Conservation (phyloP, 306 rosid genomes). For the Vigna unguiculata region DNA sequence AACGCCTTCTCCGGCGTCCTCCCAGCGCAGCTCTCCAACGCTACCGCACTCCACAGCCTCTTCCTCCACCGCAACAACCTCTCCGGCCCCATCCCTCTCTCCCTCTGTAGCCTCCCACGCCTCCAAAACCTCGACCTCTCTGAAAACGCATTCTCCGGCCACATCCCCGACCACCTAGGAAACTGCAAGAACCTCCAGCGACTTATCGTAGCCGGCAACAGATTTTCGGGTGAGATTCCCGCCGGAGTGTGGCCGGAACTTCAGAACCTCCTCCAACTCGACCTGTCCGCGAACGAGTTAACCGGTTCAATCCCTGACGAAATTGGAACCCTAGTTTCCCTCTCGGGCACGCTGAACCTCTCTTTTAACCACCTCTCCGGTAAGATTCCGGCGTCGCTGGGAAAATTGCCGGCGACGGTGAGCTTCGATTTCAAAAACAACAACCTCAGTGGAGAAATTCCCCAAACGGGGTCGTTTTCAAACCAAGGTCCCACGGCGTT, state of each 20-base stretch:
- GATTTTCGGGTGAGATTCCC: slow-evolving; percentile 70
- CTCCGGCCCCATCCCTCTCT: slow-evolving; percentile 74
- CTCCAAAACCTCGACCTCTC: slow-evolving; percentile 89
- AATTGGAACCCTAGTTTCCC: slow-evolving; percentile 63
- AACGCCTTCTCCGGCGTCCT: slow-evolving; percentile 82
- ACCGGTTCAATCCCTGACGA: slow-evolving; percentile 72
- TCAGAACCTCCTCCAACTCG: slow-evolving; percentile 65
- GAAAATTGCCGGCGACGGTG: slow-evolving; percentile 74
- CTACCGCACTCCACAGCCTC: slow-evolving; percentile 85
- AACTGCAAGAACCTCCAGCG: slow-evolving; percentile 77
- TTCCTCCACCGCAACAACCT: slow-evolving; percentile 91
- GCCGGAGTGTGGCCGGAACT: slow-evolving; percentile 67
- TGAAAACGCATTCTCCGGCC: slow-evolving; percentile 73
- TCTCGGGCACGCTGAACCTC: slow-evolving; percentile 83
- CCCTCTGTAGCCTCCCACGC: slow-evolving; percentile 74
- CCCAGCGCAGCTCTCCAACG: slow-evolving; percentile 83
- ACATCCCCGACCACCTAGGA: slow-evolving; percentile 50
- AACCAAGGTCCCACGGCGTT: slow-evolving; percentile 97
- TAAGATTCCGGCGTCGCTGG: slow-evolving; percentile 65
- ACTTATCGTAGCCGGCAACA: slow-evolving; percentile 68
- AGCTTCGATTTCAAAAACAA: slow-evolving; percentile 87
- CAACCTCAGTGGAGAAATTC: slow-evolving; percentile 84
- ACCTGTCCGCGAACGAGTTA: slow-evolving; percentile 74
- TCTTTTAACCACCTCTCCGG: slow-evolving; percentile 88
- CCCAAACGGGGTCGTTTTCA: slow-evolving; percentile 86